phyloP scores from a whole-genome alignment of 1,284 basidiomycete species.

The Melampsora americana region DNA sequence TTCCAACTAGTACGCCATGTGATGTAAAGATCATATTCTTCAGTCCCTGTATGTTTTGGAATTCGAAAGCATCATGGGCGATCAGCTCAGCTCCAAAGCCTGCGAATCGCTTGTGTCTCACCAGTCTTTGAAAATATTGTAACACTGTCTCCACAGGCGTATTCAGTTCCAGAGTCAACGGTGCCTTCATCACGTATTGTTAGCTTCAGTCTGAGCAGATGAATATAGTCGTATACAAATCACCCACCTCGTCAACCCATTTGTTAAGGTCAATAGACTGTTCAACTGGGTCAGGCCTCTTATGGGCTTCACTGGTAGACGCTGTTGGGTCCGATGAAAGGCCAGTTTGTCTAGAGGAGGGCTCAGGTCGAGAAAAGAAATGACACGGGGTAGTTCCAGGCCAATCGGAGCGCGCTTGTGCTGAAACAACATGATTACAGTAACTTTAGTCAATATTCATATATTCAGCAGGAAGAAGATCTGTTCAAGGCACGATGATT shows the following conservation, averaged over 20 bases:
- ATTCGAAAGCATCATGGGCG: background rate
- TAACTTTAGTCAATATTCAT: too few relatives aligned
- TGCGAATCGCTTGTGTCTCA: slow-evolving; percentile 51
- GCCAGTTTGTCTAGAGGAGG: background rate
- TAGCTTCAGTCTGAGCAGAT: slow-evolving; percentile 49
- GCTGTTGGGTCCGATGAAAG: slow-evolving; percentile 3
- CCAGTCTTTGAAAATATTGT: slow-evolving; percentile 69
- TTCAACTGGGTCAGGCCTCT: slow-evolving; percentile 62
- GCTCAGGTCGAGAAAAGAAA: background rate
- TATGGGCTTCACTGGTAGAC: slow-evolving; percentile 50
- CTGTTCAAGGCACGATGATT: background rate
- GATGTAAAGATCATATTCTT: slow-evolving; percentile 67
- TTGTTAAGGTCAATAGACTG: slow-evolving; percentile 62
- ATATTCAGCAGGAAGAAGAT: too few relatives aligned
- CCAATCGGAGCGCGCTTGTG: slow-evolving; percentile 1
- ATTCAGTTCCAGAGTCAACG: slow-evolving; percentile 65
- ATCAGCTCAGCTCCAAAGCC: background rate
- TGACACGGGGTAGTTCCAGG: slow-evolving; percentile 1
- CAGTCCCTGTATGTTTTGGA: slow-evolving; percentile 59
- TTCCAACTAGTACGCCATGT: slow-evolving; percentile 62
- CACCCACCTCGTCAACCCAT: slow-evolving; percentile 66
- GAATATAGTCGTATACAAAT: slow-evolving; percentile 51
- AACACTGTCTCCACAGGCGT: slow-evolving; percentile 68
- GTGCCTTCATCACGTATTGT: slow-evolving; percentile 63
- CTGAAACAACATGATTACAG: background rate